phyloP scores from a whole-genome alignment of 78 protist species.

The Diacronema lutheri region DNA sequence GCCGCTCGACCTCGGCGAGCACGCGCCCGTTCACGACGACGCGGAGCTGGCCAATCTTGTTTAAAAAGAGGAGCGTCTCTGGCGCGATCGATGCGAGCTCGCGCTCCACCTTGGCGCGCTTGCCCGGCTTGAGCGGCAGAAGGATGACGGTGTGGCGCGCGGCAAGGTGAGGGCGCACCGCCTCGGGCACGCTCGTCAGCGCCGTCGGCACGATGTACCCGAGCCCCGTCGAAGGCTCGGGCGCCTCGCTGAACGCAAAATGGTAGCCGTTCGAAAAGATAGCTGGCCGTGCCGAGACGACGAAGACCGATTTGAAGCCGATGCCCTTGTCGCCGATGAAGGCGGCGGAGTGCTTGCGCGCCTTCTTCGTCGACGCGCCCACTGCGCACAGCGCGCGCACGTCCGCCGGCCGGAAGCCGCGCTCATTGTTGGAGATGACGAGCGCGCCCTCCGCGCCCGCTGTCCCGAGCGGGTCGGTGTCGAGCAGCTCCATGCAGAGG shows the following conservation, averaged over 20 bases:
- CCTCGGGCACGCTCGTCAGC: background rate
- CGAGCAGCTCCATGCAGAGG: conserved; percentile 1
- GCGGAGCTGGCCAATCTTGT: too few relatives aligned
- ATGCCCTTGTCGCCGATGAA: conserved; percentile 64
- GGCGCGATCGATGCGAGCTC: too few relatives aligned
- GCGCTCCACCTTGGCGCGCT: too few relatives aligned
- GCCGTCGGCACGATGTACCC: conserved; percentile 47
- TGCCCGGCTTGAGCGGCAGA: conserved; percentile 5
- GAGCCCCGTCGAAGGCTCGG: background rate
- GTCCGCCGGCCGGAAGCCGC: background rate
- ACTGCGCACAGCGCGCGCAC: conserved; percentile 13
- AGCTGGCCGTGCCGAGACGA: conserved; percentile 29
- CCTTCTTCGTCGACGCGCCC: conserved; percentile 22
- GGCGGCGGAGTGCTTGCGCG: too few relatives aligned
- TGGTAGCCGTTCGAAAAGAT: conserved; percentile 37
- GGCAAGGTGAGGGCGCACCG: background rate
- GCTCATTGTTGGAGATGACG: conserved; percentile 51
- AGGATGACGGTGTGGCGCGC: background rate
- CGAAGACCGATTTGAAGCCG: conserved; percentile 66
- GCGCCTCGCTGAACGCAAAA: conserved; percentile 33
- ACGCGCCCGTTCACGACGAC: too few relatives aligned
- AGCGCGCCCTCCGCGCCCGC: background rate
- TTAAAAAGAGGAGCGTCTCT: too few relatives aligned
- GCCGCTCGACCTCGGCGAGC: too few relatives aligned
- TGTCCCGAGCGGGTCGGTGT: background rate